Evolutionary conservation across 2,329 filamentous ascomycete genomes (phyloP), one percentile per base, ranked within the genome.

Genomic region (Fusarium sp.): DNA sequence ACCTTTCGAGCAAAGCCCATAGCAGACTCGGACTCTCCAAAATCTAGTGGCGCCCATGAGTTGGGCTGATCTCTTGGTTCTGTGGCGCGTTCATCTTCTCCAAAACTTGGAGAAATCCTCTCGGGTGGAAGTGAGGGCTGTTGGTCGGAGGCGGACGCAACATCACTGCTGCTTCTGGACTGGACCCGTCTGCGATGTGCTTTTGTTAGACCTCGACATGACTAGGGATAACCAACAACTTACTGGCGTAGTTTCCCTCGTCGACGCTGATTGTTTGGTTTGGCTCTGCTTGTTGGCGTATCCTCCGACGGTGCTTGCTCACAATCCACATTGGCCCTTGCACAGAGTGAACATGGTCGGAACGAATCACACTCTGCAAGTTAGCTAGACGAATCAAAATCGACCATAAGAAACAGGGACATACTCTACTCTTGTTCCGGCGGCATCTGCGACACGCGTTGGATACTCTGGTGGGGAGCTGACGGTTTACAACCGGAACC

Each of bases 1-100:
- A 44, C 42, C 24, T 44, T 44, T 44, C 42, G 42, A 44, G 42
- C 42, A 44, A 44, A 44, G 42, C 42, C 42, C 42, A 44, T 44
- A 17, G 42, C 42, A 10, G 42, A 44, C 26, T 44, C 24, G 5
- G 42, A 44, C 15, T 44, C 42, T 44, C 42, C 42, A 28, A n/a
- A 44, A 10, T 44, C 42, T 44, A 28, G 42, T 31, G 28, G 28
- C 10, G 28, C 28, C 28, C 28, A 31, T 22, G 42, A 28, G 17
- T 4, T 17, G 22, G 42, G 15, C 24, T 10, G 15, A 9, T 44
- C 9, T n/a, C 15, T 24, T 28, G 42, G 11, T 3, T 44, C 42
- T 10, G 24, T 9, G 13, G n/a, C 15, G 9, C 13, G 24, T n/a
- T 28, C 42, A 31, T 31, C 11, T 28, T 17, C 17, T 18, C 20